Base-by-base conservation (phyloP, 2,329 filamentous ascomycete species). In the Penicillium concentricum region DNA sequence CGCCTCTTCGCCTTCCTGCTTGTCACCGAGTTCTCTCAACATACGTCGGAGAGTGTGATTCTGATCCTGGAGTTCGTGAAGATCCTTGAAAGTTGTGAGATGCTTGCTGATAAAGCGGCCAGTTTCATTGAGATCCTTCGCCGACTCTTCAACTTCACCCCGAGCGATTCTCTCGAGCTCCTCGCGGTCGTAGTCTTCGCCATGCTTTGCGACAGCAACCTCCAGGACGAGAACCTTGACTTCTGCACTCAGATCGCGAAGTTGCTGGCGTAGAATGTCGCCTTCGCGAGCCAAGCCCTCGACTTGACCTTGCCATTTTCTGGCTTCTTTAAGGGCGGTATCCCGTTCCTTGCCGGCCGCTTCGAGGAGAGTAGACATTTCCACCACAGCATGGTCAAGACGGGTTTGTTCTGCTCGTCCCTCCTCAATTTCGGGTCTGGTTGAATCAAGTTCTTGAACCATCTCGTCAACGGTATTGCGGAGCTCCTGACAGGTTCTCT, bases 1-100 rank as follows among this genome's bases (percentile, higher is more conserved):
- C 1, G 92, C 91, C 71, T 97, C 92, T 65, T 93, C 90, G 50
- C 90, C 92, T 76, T 97, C 94, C 82, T 97, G 91, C 72, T 90
- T 86, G 59, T 93, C 89, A 9, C 91, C 92, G 15, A 99, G 81
- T 63, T 95, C 86, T 38, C 93, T 87, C 5, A 92, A 90, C 64
- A 96, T 87, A 48, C 88, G 87, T 24, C 97, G 81, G 20, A 97
- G 82, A 62, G 94, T 89, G 59, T 89, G 82, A 62, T 99, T 97
- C 79, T 96, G 92, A 57, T 89, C 84, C 69, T 97, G 92, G 10
- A 99, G 80, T 53, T 96, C 90, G 56, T 85, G 81, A 38, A 97
- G 85, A 62, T 92, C 87, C 67, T 90, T 91, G 84, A 96, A 99
- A 0, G 92, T 86, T 9, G 92, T 89, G n/a, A 97, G 81, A 59